These are phyloP conservation scores for Lepraria neglecta DNA, from an alignment of 495 filamentous ascomycete genomes.

Conservation along the genomic window DNA sequence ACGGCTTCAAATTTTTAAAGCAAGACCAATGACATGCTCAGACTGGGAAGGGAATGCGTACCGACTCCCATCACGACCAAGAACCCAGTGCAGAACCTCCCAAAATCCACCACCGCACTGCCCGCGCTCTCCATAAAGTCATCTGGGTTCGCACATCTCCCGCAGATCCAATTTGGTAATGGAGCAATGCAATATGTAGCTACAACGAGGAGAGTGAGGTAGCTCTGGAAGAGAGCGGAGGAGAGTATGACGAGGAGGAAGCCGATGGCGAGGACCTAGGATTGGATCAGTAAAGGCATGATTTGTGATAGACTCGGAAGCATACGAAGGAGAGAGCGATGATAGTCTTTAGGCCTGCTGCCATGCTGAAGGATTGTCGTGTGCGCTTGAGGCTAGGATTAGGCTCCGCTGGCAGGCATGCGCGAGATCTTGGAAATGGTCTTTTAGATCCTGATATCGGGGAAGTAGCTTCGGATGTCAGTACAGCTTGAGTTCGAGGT, in stretches of 20 bases:
- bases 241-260: constrained; percentile 99
- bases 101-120: constrained; percentile 79
- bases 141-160: constrained; percentile 82
- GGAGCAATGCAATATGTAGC: constrained; percentile 92
- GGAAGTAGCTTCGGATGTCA: not conserved
- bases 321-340: constrained; percentile 94
- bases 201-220: constrained; percentile 89
- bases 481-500: not conserved
- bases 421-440: not conserved
- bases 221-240: constrained; percentile 86
- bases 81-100: constrained; percentile 90
- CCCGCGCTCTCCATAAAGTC: constrained; percentile 88
- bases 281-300: not conserved
- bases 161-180: constrained; percentile 91
- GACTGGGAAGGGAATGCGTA: constrained; percentile 40
- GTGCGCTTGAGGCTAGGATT: constrained; percentile 10
- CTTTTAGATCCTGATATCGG: not conserved
- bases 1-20: not conserved
- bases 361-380: constrained; percentile 53
- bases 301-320: not conserved
- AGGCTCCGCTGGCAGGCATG: constrained; percentile 7
- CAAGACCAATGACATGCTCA: not conserved
- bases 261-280: constrained; percentile 86
- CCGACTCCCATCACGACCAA: constrained; percentile 97
- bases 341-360: constrained; percentile 93